Evolutionary conservation across 768 basidiomycete species (phyloP).

Genomic region (Kwoniella bestiolae): DNA sequence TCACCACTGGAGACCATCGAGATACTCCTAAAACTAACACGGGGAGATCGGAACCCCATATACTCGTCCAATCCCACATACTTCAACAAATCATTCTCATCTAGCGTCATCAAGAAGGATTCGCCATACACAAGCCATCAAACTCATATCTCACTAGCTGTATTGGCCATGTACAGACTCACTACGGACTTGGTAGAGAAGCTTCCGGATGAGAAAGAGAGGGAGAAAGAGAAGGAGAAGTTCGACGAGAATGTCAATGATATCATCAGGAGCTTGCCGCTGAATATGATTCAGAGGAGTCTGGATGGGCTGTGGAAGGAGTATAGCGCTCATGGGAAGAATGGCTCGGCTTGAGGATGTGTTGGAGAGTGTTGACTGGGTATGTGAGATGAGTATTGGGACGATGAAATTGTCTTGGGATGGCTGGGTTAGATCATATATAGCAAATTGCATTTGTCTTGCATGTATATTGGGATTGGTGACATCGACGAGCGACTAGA

Average conservation of each 20-base stretch:
- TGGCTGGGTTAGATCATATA: too few species aligned
- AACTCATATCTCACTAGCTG: conserved; percentile 90
- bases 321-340: conserved; percentile 32
- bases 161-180: conserved; percentile 87
- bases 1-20: conserved; percentile 88
- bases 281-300: conserved; percentile 83
- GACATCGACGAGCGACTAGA: too few species aligned
- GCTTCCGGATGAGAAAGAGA: conserved; percentile 57
- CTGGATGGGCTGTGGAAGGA: conserved; percentile 95
- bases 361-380: too few species aligned
- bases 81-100: conserved; percentile 57
- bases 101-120: conserved; percentile 65
- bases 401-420: too few species aligned
- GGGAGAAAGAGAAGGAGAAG: conserved; percentile 63
- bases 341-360: not conserved
- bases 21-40: conserved; percentile 86
- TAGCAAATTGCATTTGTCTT: too few species aligned
- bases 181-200: conserved; percentile 78
- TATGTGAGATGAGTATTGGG: too few species aligned
- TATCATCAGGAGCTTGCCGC: conserved; percentile 85
- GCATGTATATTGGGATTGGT: too few species aligned
- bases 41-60: conserved; percentile 71
- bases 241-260: conserved; percentile 74
- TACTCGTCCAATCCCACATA: conserved; percentile 60
- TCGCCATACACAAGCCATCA: conserved; percentile 85